These are phyloP conservation scores for Fusarium sp. DNA, from an alignment of 2,329 filamentous ascomycete genomes.

Conservation along the genomic window DNA sequence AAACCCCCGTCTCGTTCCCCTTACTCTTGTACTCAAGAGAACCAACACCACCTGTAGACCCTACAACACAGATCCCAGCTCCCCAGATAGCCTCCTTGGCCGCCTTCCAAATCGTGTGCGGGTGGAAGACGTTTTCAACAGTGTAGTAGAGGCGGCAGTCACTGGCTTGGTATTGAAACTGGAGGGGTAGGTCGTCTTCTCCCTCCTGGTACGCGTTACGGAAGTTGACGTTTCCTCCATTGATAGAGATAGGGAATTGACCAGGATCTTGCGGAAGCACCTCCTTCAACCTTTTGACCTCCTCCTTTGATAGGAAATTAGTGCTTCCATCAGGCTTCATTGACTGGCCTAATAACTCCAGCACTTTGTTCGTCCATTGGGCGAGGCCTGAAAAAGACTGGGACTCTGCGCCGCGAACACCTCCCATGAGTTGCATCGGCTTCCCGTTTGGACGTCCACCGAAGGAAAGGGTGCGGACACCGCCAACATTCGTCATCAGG, in stretches of 20 bases:
- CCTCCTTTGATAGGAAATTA: not conserved
- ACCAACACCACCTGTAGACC: not conserved
- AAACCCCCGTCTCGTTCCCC: not conserved
- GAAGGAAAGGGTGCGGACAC: slow-evolving; percentile 15
- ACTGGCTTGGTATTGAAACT: slow-evolving; percentile 28
- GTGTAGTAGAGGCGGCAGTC: slow-evolving; percentile 28
- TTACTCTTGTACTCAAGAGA: not conserved
- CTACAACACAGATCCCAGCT: not conserved
- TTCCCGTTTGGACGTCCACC: slow-evolving; percentile 9
- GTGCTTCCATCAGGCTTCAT: not conserved
- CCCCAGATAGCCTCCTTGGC: slow-evolving; percentile 8
- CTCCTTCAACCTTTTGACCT: not conserved
- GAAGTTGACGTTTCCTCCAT: slow-evolving; percentile 3
- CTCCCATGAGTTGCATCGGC: slow-evolving; percentile 31
- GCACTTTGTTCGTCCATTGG: not conserved
- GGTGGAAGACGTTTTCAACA: not conserved
- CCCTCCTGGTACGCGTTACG: slow-evolving; percentile 11
- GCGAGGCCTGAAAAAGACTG: not conserved
- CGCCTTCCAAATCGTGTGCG: not conserved
- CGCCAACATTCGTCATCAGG: slow-evolving; percentile 7
- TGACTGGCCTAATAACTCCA: not conserved
- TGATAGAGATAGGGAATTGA: not conserved
- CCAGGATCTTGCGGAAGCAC: not conserved
- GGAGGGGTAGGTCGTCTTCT: slow-evolving; percentile 4
- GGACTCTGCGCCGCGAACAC: slow-evolving; percentile 10